Evolutionary conservation across 2,329 filamentous ascomycete species (phyloP), one percentile per base, ranked within the genome.

Genomic region (Trichoderma citrinoviride): DNA sequence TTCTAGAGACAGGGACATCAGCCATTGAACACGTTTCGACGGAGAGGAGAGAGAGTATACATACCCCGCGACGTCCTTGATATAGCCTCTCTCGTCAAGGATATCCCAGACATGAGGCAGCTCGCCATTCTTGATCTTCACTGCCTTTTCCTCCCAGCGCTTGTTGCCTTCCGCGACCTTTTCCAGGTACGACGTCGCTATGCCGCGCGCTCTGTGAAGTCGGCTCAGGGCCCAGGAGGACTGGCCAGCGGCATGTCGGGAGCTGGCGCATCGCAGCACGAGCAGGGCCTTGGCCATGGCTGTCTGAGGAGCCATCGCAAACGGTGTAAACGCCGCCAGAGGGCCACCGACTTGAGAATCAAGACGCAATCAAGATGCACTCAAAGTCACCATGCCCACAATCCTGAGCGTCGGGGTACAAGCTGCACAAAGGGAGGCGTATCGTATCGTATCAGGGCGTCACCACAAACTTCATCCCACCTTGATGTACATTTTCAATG

Each of bases 1-100:
- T 78, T 46, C 80, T 82, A 62, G 40, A 14, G 10, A 25, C 8
- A 44, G 12, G 14, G 12, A 2, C 14, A 27, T 62, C 46, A 65
- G 58, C 23, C 19, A 40, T 21, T 29, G 17, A 23, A 23, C 19
- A 17, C 14, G 23, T 33, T 3, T 2, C 8, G 46, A 5, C 7
- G 23, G 12, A 5, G 7, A 7, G 43, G 33, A 37, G 21, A 40
- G 74, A 25, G 8, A 40, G 14, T n/a, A n/a, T n/a, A 19, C 47
- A 69, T 80, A 92, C 89, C 90, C 91, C 69, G 90, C 89, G 40
- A 90, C 81, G 68, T 91, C 86, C 71, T 93, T 91, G 67, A 94
- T 80, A 68, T 86, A 87, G 49, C 90, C 91, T 71, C 91, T 82
- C 75, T 90, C 87, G 70, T 91, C 85, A 14, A 95, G 80, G 19